A percentile compares a stretch with the other conserved stretches of the same genome.
Evolutionary conservation across 768 basidiomycete species (phyloP).

Genomic region (Rhizopogon vinicolor): DNA sequence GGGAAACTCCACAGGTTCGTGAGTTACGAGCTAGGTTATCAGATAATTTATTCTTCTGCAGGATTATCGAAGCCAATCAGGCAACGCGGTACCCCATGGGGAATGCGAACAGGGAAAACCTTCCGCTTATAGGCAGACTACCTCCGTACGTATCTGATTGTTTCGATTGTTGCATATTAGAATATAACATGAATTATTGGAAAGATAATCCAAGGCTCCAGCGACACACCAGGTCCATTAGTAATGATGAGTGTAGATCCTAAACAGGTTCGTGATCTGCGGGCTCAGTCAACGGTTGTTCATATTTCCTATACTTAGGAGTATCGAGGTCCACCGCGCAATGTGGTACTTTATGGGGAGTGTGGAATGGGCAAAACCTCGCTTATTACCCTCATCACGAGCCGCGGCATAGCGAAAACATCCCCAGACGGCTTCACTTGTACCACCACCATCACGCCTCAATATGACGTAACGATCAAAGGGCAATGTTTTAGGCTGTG

Average conservation of each 20-base stretch:
- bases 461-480: slow-evolving; percentile 17
- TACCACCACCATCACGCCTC: slow-evolving; percentile 25
- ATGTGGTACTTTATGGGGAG: slow-evolving; percentile 39
- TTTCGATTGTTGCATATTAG: too few relatives aligned
- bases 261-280: neutral
- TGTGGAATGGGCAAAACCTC: slow-evolving; percentile 40
- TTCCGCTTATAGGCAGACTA: too few relatives aligned
- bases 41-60: too few relatives aligned
- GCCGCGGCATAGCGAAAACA: slow-evolving; percentile 20
- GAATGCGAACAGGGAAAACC: too few relatives aligned
- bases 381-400: slow-evolving; percentile 36
- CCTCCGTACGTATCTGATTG: too few relatives aligned
- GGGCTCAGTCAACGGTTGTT: neutral
- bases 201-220: too few relatives aligned
- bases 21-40: too few relatives aligned
- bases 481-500: slow-evolving; percentile 18
- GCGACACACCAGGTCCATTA: neutral
- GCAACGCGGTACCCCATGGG: too few relatives aligned
- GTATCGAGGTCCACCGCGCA: slow-evolving; percentile 7
- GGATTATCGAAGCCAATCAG: too few relatives aligned
- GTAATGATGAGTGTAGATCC: neutral
- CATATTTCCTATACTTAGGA: neutral
- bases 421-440: slow-evolving; percentile 23
- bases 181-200: too few relatives aligned
- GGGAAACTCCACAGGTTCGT: too few relatives aligned